Evolutionary conservation across 2,329 filamentous ascomycete genomes (phyloP), one percentile per base, ranked within the genome.

Genomic region (Stagonosporopsis rhizophila): DNA sequence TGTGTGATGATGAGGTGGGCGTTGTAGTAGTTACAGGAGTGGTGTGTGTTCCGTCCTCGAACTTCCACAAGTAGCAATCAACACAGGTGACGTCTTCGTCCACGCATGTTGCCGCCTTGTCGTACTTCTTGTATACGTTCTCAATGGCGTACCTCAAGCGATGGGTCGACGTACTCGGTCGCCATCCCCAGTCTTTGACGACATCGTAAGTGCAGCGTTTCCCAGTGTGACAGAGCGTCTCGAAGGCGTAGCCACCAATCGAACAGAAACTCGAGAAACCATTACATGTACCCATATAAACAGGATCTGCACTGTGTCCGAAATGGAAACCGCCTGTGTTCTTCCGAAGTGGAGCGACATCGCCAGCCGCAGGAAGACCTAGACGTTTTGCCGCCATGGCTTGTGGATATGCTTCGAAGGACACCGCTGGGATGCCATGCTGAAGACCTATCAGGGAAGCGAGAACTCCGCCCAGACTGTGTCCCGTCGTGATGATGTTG

Each of bases 221-320:
- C 8, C 73, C 73, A 7, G 73, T 73, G 53, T 75, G 73, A 40
- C 73, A 75, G 1, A 72, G 37, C 0, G 73, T 74, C 52, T 75
- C 73, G 35, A 75, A 74, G 1, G 72, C 72, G 39, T 73, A 75
- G 11, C 73, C 73, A 4, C 67, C 73, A 4, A 75, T 72, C 8
- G 71, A 72, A 52, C 73, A 75, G 51, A 75, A 73, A 51, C 69
- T 73, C 2, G 73, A 72, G 17, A 65, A 66, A 1, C 70, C 66
- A 39, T 73, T 74, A 46, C 73, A 75, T 6, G 73, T 74, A 7
- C 73, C 73, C 71, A 74, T 75, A 54, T 74, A 75, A 1, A 75
- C 64, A 0, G 73, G 73, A 41, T 75, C 73, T 12, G 68, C 72
- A 6, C 71, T 73, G 41, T 75, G 73, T 4, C 73, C 73, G 42